phyloP scores from a whole-genome alignment of 1,284 basidiomycete species.

The Phellopilus nigrolimitatus region DNA sequence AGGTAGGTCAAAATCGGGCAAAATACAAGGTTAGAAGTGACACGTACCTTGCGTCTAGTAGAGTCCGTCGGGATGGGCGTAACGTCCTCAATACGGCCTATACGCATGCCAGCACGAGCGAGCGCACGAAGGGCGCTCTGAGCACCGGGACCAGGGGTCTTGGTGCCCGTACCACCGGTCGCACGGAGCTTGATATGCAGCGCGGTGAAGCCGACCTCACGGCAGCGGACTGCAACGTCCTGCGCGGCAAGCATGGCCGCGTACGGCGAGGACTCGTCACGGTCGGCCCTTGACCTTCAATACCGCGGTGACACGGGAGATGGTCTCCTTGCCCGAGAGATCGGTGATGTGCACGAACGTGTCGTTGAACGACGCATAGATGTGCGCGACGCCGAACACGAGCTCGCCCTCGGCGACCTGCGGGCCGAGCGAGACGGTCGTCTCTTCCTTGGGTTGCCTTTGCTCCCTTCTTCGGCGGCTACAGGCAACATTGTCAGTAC shows the following conservation, averaged over 20 bases:
- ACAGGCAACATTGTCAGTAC: too few species aligned
- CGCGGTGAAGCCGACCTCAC: conserved; percentile 97
- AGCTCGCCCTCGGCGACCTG: conserved; percentile 93
- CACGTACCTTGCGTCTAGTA: conserved; percentile 86
- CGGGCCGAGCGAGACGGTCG: conserved; percentile 85
- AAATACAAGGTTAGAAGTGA: not conserved
- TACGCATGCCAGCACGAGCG: conserved; percentile 97
- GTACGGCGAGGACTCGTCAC: conserved; percentile 99
- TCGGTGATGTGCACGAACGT: conserved; percentile 99
- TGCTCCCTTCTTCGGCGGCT: conserved; percentile 79
- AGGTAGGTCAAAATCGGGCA: conserved; percentile 6
- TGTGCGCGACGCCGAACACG: conserved; percentile 95
- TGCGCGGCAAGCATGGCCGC: conserved; percentile 99
- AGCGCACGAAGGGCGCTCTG: conserved; percentile 98
- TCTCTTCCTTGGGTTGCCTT: conserved; percentile 76
- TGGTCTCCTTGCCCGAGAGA: conserved; percentile 98
- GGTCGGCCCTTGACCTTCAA: conserved; percentile 99
- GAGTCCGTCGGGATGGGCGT: conserved; percentile 97
- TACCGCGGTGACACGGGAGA: conserved; percentile 96
- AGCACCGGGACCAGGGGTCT: conserved; percentile 97
- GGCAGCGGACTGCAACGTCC: conserved; percentile 94
- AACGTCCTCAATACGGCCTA: conserved; percentile 96
- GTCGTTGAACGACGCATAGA: conserved; percentile 98
- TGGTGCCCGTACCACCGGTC: conserved; percentile 97
- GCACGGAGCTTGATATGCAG: conserved; percentile 98